Evolutionary conservation across 1,284 basidiomycete genomes (phyloP), one percentile per base, ranked within the genome.

Genomic region (Naganishia albida): DNA sequence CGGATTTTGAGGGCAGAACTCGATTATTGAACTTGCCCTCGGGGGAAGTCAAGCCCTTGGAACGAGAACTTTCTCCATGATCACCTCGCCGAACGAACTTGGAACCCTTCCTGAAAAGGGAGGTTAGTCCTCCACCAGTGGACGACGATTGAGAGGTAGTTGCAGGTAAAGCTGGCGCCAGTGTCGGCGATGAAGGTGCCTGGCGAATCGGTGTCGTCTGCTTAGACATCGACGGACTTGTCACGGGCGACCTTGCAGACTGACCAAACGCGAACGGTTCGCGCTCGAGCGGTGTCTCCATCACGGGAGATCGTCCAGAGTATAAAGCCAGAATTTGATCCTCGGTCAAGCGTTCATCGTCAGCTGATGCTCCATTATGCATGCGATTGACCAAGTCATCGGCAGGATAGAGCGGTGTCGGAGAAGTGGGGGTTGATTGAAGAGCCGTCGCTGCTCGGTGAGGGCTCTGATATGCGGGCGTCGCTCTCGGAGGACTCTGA

Each of bases 31-130:
- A 43, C 44, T 44, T 64, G 64, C 43, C 57, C 23, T 68, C 79
- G 79, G 63, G 83, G 81, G 26, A 80, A 67, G 66, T 70, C 2
- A 42, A 25, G 7, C 20, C 34, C 26, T 49, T 60, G 20, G 34
- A 48, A 18, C 57, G 57, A 39, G 46, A 60, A 30, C 34, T 60
- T 42, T 60, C 57, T 15, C 56, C 46, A 15, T 60, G 46, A 28
- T 60, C 57, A n/a, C 46, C 46, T 23, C 57, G 30, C 39, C 57
- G 43, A 26, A 49, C 57, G 34, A 60, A 60, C 25, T 40, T 50
- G 18, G 57, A 50, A 1, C 57, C 57, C 57, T 60, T 60, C 15
- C 57, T 30, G 46, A 60, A 60, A 1, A 60, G 38, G 34, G 57
- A 60, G 20, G 57, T 50, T n/a, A 60, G 40, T 13, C 65, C 65